Base-by-base conservation (phyloP, 1,284 basidiomycete genomes). In the Gymnopus androsaceus region DNA sequence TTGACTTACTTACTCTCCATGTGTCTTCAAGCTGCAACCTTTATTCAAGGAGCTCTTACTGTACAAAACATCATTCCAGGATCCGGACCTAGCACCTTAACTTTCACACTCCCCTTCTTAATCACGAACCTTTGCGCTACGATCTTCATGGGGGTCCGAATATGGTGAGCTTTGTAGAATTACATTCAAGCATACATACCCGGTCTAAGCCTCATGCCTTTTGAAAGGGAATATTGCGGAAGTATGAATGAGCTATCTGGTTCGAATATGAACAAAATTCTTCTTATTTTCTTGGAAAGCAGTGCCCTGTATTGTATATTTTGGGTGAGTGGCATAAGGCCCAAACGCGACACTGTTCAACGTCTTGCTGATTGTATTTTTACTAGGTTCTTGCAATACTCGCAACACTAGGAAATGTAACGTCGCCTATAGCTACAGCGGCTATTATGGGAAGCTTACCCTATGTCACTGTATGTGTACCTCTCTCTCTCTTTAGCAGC, bases 111-210 rank as follows among this genome's bases (percentile, higher is more conserved):
- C 1, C 59, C 59, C 4, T 51, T 61, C 1, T 17, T 61, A 12
- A 11, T 56, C 27, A 61, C 59, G 19, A 61, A 61, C 12, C 34
- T 61, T 17, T 44, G 57, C 7, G 31, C 59, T 15, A 61, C 59
- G 5, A 9, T 19, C 1, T 40, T 58, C 8, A 45, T 58, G 3
- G 56, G 56, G 4, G 19, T 47, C 6, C 55, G 51, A 36, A 51
- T 42, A 1, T 60, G 59, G 59, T 60, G 41, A 3, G 56, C 51
- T 9, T 40, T 27, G 11, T n/a, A n/a, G n/a, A n/a, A n/a, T n/a
- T n/a, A n/a, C n/a, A n/a, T n/a, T n/a, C n/a, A n/a, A n/a, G n/a
- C n/a, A n/a, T n/a, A n/a, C n/a, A n/a, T n/a, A n/a, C n/a, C n/a
- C n/a, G n/a, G n/a, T n/a, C n/a, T n/a, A n/a, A n/a, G n/a, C n/a